phyloP scores from a whole-genome alignment of 495 filamentous ascomycete species.

The Penicillium alfredii region DNA sequence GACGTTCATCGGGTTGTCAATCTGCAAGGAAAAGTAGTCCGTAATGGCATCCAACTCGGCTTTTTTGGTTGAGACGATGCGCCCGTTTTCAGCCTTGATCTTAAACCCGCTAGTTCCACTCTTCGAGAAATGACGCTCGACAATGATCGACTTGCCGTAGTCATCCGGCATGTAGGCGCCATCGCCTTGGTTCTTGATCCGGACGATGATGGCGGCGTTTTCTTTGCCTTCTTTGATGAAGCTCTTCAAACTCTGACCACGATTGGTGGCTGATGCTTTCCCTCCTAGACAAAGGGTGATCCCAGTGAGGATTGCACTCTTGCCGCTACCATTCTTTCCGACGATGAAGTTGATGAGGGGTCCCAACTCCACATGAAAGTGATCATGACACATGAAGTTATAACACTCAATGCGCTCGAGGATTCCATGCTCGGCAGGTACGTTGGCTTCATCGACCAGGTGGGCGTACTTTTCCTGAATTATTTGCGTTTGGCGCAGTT shows the following conservation, averaged over 20 bases:
- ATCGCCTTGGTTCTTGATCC: conserved; percentile 81
- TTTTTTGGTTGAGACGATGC: conserved; percentile 75
- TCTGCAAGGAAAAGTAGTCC: conserved; percentile 87
- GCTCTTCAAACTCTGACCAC: conserved; percentile 81
- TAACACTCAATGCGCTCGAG: conserved; percentile 76
- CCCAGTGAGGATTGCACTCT: conserved; percentile 93
- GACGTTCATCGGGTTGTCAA: conserved; percentile 98
- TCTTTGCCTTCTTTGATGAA: conserved; percentile 91
- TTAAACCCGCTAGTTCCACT: conserved; percentile 78
- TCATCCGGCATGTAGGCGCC: conserved; percentile 77
- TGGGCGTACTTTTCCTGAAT: conserved; percentile 53
- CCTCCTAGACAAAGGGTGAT: conserved; percentile 91
- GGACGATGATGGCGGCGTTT: conserved; percentile 58
- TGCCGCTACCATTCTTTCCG: conserved; percentile 97
- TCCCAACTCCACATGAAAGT: conserved; percentile 73
- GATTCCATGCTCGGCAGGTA: conserved; percentile 74
- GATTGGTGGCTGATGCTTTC: conserved; percentile 91
- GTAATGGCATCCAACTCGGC: conserved; percentile 87
- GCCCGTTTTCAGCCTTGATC: conserved; percentile 66
- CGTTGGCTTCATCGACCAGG: conserved; percentile 55
- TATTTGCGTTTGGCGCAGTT: conserved; percentile 65
- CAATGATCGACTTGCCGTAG: conserved; percentile 79
- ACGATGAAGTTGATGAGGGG: conserved; percentile 97
- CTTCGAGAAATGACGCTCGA: conserved; percentile 82
- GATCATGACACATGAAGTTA: conserved; percentile 93